Conservation (phyloP, 2,329 filamentous ascomycete genomes). For the Fusarium bulbicola region DNA sequence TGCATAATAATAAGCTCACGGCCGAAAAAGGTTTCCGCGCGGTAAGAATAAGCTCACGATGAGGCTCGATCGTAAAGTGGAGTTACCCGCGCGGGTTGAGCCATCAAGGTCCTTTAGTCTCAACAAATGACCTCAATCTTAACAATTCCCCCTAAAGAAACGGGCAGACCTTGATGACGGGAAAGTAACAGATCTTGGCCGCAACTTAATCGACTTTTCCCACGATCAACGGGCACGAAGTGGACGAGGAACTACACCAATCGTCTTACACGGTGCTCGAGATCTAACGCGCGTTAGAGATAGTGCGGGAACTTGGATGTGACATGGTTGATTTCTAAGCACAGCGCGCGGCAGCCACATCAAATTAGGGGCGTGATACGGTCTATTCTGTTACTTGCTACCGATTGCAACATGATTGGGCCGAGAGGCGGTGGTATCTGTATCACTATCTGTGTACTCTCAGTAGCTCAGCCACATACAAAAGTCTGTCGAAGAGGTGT, state of each 20-base stretch:
- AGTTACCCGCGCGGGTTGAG: background rate
- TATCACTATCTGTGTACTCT: too few relatives aligned
- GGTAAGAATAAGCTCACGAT: background rate
- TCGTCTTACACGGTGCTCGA: background rate
- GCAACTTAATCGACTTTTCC: background rate
- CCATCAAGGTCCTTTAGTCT: background rate
- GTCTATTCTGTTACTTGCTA: background rate
- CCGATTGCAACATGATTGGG: background rate
- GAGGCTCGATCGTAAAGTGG: background rate
- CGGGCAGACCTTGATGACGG: background rate
- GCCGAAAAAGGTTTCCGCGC: background rate
- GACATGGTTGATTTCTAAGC: background rate
- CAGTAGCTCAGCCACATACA: background rate
- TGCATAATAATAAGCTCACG: background rate
- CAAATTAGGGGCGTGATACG: background rate
- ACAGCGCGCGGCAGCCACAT: background rate
- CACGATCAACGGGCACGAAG: background rate
- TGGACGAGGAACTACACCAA: background rate
- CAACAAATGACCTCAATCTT: background rate
- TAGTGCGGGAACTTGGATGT: background rate
- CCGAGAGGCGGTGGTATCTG: background rate
- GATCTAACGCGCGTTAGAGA: slow-evolving; percentile 6
- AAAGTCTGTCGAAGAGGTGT: background rate
- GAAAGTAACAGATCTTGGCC: background rate
- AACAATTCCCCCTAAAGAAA: background rate